Evolutionary conservation across 768 basidiomycete genomes (phyloP), one percentile per base, ranked within the genome.

Genomic region (Infundibulicybe gibba): DNA sequence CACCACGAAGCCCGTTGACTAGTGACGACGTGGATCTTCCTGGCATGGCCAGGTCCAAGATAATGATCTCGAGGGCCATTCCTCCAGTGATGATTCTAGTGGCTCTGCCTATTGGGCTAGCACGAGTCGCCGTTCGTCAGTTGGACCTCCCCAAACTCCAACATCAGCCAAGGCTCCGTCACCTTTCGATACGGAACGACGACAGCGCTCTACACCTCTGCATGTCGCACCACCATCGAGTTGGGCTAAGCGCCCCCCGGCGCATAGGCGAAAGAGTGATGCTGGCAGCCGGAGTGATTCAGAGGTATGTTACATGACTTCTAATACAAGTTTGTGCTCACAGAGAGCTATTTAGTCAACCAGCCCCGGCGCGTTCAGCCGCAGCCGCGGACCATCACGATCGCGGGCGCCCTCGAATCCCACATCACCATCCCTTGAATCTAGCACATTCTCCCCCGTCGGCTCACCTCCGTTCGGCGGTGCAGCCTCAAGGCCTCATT

Each of bases 241-340:
- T 54, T 90, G 88, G 85, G 59, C 76, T 21, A 83, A 80, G 51
- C 78, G 85, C 3, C 87, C 86, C 13, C 87, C 87, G 12, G 82
- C 84, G 5, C 66, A 74, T 40, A 73, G 90, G 45, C 70, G 87
- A 44, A 87, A 76, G 66, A 90, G 89, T 50, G 79, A 87, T 54
- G 87, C 85, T 9, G 84, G 85, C n/a, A 76, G 74, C 49, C 68
- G 74, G 21, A 90, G 89, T 55, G 90, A 92, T 54, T 81, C 83
- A 2, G 90, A 92, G 73, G 89, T 88, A 37, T 43, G 77, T 19
- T 35, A 51, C 40, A 41, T 20, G 43, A n/a, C n/a, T n/a, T 43
- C 41, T 58, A 41, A 56, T 32, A 40, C 31, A 21, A 34, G 32
- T 48, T 40, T 41, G 2, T 16, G 32, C 32, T 44, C 45, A 41